Evolutionary conservation across 768 basidiomycete genomes (phyloP).

Genomic region (Lactarius hengduanensis): DNA sequence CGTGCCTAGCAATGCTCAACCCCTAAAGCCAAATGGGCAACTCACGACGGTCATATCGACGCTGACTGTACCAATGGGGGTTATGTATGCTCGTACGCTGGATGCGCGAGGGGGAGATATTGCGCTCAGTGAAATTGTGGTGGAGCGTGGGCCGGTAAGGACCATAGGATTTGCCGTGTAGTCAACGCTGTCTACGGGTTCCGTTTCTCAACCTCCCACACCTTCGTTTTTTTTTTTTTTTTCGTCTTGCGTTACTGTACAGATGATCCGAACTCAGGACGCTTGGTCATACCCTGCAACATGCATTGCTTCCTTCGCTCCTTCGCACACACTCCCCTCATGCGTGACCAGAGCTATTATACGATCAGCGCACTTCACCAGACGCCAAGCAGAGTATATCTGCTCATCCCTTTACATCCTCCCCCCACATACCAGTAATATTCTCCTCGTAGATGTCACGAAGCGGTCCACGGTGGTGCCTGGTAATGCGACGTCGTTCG

Average conservation of each 20-base stretch:
- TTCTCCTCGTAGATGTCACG: not conserved
- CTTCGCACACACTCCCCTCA: not conserved
- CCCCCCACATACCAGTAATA: not conserved
- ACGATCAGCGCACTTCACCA: no score
- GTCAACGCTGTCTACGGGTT: not conserved
- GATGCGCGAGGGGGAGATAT: not conserved
- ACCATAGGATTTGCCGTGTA: not conserved
- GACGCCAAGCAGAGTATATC: no score
- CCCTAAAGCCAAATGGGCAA: not conserved
- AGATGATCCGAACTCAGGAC: no score
- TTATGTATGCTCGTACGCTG: not conserved
- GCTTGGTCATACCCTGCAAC: no score
- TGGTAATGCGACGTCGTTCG: no score
- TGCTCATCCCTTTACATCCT: no score
- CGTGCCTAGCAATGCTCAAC: not conserved
- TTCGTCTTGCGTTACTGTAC: no score
- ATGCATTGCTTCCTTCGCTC: no score
- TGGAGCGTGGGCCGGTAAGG: not conserved
- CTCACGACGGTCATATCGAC: slow-evolving; percentile 1
- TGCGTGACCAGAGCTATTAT: no score
- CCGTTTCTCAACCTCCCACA: not conserved
- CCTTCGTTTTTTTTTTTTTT: no score
- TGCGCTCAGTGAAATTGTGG: not conserved
- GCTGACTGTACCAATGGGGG: slow-evolving; percentile 8
- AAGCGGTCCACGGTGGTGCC: not conserved